A percentile compares a stretch with the other conserved stretches of the same genome.
These are phyloP conservation scores for Solanum paucissectum DNA, from an alignment of 257 asterid genomes.

Conservation along the genomic window DNA sequence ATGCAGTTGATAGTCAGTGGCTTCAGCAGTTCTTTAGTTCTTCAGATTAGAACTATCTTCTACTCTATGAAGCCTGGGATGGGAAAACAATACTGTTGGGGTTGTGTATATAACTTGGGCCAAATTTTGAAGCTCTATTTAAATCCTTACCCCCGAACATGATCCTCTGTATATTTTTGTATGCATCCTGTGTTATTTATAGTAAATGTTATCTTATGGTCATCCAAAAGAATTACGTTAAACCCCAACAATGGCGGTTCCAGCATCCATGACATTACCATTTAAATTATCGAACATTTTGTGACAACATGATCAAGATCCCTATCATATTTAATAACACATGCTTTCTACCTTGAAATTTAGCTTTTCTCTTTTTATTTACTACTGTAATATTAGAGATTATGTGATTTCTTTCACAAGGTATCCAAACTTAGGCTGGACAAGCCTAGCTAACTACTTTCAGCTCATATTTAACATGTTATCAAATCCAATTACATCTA, in stretches of 20 bases:
- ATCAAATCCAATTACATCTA: background rate
- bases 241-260: background rate
- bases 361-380: background rate
- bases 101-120: background rate
- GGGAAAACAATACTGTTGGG: background rate
- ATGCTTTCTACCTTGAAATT: background rate
- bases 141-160: background rate
- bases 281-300: background rate
- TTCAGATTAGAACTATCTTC: background rate
- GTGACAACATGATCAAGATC: background rate
- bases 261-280: background rate
- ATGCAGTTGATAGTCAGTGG: constrained; percentile 52
- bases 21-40: constrained; percentile 61
- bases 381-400: background rate
- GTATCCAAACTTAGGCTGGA: background rate
- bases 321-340: background rate
- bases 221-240: background rate
- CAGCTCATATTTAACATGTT: background rate
- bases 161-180: background rate
- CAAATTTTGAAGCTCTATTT: background rate
- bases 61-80: background rate
- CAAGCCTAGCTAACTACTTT: background rate
- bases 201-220: background rate
- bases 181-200: background rate
- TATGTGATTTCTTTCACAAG: background rate